Base-by-base conservation (phyloP, 805 yeast genomes). In the Ogataea ganodermae region DNA sequence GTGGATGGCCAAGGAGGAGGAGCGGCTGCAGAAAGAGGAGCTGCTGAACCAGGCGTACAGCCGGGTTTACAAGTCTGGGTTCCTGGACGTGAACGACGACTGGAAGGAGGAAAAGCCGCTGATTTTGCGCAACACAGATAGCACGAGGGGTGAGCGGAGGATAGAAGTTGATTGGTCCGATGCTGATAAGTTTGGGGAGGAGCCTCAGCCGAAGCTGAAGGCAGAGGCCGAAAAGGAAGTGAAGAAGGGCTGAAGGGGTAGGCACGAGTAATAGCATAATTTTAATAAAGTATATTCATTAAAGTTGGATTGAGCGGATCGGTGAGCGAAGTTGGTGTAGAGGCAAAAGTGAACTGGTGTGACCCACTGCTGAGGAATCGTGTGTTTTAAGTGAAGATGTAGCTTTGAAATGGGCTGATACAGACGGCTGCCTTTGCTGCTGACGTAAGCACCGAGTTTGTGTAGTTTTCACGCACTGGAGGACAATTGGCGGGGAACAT, bases 1-100 rank as follows among this genome's bases (percentile, higher is more conserved):
- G 60, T 85, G 91, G 91, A 80, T 86, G 86, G 92, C 90, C 1
- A 77, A 83, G 61, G 92, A 86, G 66, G 94, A 86, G 62, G 72
- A 77, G 23, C 75, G 89, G 56, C 77, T 75, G 56, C 70, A 75
- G 51, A 86, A 82, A 61, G 83, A 82, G 59, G 79, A 79, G 38
- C 80, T 79, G 64, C 72, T 83, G 49, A 79, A 77, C 65, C 81
- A 79, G 56, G 80, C 82, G 27, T 86, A 84, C 68, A 79, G 83
- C 54, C 80, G 77, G 59, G 80, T 84, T 18, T 90, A 92, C 89
- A 80, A 77, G 55, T 73, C 78, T 45, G 96, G 94, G 1, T 91
- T 86, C 61, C 84, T 81, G 56, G 89, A 86, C 63, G 89, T 86
- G 43, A 79, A 78, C 57, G 78, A 75, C 28, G 79, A 76, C 44